Base-by-base conservation (phyloP, 1,139 yeast species). In the Torulaspora globosa region DNA sequence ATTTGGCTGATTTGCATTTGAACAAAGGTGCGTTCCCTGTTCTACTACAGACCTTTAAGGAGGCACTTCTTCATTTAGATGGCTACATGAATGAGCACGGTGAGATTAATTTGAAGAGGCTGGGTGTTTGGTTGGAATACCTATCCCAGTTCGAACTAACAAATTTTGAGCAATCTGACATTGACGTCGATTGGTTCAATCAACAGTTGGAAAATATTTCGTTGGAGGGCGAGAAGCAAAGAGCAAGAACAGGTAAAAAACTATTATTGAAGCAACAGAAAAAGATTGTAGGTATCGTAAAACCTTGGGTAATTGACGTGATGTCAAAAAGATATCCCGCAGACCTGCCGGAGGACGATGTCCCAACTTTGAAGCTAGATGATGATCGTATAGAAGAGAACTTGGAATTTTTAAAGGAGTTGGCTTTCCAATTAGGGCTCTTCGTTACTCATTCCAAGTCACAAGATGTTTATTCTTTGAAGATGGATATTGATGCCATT, bases 11-110 rank as follows among this genome's bases (percentile, higher is more conserved):
- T 65, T 73, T 94, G 60, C 89, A 87, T 66, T 78, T 94, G 58
- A 90, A 89, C 63, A 92, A 90, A 59, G 97, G 97, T 57, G 98
- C 98, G 0, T 84, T 94, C 70, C 96, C 97, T 11, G 76, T 89
- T 34, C 75, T 94, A 59, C 73, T 92, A 57, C 86, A 83, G 53
- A 84, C 96, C 11, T 92, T 94, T 70, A 92, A 89, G 63, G 82
- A 82, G 59, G 80, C 90, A 18, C 73, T 92, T 60, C 75, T 77
- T 55, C 77, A 76, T 50, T 71, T 82, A 47, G 95, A 87, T 63
- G 96, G 96, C 8, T 92, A 94, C 60, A 74, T 94, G 53, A 88
- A 88, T 58, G 86, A 86, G 54, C 74, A 75, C 48, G 98, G 98
- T 54, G 75, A 76, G 36, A 89, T 94, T 54, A 83, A 92, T 65